Evolutionary conservation across 2,329 filamentous ascomycete genomes (phyloP).

Genomic region (Elsinoe batatas): DNA sequence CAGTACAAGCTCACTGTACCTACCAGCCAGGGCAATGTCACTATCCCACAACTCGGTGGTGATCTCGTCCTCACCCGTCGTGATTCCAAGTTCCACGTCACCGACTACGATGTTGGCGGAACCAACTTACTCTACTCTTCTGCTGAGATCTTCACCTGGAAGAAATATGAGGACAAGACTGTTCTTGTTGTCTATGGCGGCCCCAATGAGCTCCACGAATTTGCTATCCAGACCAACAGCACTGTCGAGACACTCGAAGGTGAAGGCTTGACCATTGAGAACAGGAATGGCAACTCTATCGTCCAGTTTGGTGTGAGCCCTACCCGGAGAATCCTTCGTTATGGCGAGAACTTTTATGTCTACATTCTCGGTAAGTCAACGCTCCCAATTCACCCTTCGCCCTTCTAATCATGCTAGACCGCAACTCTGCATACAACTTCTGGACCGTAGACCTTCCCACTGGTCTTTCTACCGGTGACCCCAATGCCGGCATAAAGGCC

Average conservation of each 20-base stretch:
- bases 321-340: conserved; percentile 42
- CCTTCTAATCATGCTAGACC: conserved; percentile 36
- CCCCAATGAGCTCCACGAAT: conserved; percentile 52
- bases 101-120: conserved; percentile 55
- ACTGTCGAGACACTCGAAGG: conserved; percentile 33
- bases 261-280: conserved; percentile 26
- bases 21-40: conserved; percentile 48
- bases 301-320: conserved; percentile 48
- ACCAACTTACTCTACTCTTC: conserved; percentile 55
- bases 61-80: conserved; percentile 50
- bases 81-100: conserved; percentile 59
- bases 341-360: conserved; percentile 43
- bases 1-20: conserved; percentile 54
- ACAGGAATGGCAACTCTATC: conserved; percentile 36
- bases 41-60: conserved; percentile 50
- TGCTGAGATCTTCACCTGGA: conserved; percentile 61
- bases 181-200: conserved; percentile 57
- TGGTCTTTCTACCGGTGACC: conserved; percentile 24
- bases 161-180: conserved; percentile 46
- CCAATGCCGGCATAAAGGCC: conserved; percentile 28
- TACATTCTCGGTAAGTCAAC: conserved; percentile 43
- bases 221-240: conserved; percentile 38
- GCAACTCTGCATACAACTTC: conserved; percentile 58
- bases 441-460: conserved; percentile 52
- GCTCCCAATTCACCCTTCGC: background rate